Evolutionary conservation across 306 rosid species (phyloP).

Genomic region (Dicorynia guianensis): DNA sequence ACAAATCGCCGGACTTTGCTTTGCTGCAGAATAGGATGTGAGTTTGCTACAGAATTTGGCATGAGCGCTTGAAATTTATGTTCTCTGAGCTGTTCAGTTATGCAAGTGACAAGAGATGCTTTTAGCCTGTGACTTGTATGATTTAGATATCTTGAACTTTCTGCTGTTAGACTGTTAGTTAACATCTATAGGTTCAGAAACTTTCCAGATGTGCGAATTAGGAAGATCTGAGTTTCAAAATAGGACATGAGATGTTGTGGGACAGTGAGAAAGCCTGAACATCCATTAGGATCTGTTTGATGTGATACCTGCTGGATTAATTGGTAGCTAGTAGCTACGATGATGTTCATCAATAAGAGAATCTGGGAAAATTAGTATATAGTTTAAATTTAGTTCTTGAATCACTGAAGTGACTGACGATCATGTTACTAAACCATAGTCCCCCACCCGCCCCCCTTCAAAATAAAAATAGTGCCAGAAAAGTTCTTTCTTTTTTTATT

Average conservation of each 20-base stretch:
- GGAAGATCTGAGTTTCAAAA: background rate
- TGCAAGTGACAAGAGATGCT: background rate
- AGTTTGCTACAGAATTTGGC: background rate
- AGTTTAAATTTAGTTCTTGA: constrained; percentile 14
- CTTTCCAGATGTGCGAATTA: background rate
- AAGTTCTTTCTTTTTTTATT: background rate
- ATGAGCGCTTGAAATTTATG: background rate
- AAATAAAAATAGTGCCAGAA: background rate
- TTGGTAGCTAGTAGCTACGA: background rate
- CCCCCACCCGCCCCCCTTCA: too few species aligned
- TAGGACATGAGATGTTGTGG: constrained; percentile 9
- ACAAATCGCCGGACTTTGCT: background rate
- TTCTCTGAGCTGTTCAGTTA: background rate
- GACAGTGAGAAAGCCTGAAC: background rate
- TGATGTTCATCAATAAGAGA: background rate
- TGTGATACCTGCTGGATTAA: constrained; percentile 10
- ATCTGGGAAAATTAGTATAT: background rate
- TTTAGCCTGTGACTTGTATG: constrained; percentile 8
- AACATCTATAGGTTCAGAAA: background rate
- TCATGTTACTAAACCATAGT: background rate
- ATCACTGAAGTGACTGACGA: background rate
- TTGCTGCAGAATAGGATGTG: background rate
- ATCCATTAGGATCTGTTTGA: background rate
- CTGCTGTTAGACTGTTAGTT: background rate
- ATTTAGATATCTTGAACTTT: background rate